Conservation (phyloP, 257 asterid species). For the Osmanthus fragrans region DNA sequence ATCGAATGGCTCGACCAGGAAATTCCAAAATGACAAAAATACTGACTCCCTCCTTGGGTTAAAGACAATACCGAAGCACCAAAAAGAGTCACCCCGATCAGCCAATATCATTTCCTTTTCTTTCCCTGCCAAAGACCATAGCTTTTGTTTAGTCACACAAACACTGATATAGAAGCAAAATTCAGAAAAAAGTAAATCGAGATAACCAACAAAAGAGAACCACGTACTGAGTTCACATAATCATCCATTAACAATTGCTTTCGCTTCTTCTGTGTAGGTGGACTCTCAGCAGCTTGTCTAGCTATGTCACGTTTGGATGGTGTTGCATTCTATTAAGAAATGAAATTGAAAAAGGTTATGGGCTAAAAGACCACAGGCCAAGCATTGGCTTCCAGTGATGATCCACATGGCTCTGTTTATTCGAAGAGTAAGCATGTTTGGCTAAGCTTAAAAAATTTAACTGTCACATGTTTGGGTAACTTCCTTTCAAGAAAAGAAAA, state of each 20-base stretch:
- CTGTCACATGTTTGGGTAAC: background rate
- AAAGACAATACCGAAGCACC: background rate
- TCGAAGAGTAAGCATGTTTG: background rate
- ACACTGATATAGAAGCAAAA: background rate
- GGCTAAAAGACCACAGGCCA: background rate
- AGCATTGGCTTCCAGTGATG: background rate
- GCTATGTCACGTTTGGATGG: slow-evolving; percentile 76
- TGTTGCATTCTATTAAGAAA: slow-evolving; percentile 46
- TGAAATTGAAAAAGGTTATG: background rate
- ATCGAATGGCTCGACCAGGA: background rate
- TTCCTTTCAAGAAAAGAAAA: background rate
- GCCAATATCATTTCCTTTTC: slow-evolving; percentile 57
- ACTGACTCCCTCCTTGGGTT: background rate
- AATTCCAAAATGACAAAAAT: background rate
- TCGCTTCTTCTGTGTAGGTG: slow-evolving; percentile 74
- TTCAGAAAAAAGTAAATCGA: background rate
- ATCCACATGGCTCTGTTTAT: too few species aligned
- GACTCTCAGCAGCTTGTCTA: slow-evolving; percentile 81
- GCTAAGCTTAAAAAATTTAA: background rate
- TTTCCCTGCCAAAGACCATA: slow-evolving; percentile 51
- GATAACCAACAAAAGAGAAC: background rate
- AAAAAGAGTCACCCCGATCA: background rate
- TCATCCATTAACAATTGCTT: slow-evolving; percentile 79
- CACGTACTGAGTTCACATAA: slow-evolving; percentile 66
- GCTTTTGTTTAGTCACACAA: background rate